Base-by-base conservation (phyloP, 2,329 filamentous ascomycete species). In the Beauveria caledonica region DNA sequence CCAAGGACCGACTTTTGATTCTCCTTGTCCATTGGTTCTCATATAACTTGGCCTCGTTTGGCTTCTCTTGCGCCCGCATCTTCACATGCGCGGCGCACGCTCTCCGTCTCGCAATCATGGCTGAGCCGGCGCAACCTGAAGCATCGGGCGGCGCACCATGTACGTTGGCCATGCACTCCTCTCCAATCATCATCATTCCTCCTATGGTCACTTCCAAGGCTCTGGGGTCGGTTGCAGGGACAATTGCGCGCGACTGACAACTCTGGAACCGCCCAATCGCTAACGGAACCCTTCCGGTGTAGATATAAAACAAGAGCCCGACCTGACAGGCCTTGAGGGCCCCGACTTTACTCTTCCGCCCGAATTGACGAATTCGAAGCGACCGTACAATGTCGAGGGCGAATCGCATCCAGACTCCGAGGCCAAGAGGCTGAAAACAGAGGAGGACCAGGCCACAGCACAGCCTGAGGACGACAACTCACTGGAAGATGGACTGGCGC, bases 241-340 rank as follows among this genome's bases (percentile, higher is more conserved):
- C 36, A 50, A 58, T 58, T 33, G 45, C 21, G 53, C 7, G 42
- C 36, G 15, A n/a, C 55, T 21, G 27, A 46, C 45, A 10, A 29
- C 23, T 29, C 36, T 3, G 25, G 7, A 10, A 9, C 13, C 10
- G 11, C 10, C 39, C 44, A 39, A 54, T 62, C 64, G 58, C 70
- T 73, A 64, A 73, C 66, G 50, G 33, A n/a, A 45, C 39, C 55
- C 63, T 15, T 15, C 5, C 17, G 62, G 55, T 58, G 53, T 64
- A 72, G 73, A 68, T 62, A 75, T 76, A 61, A 76, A 77, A 64
- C 69, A 75, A 65, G 74, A 77, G 63, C 68, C 69, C 13, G 70
- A 71, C 39, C 65, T 70, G 39, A 49, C 53, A 5, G 57, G 62
- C 23, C 66, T 74, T 62, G 72, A 72, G 13, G 71, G 66, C 44